phyloP scores from a whole-genome alignment of 139 green algal genomes.

The Coelastrella sp. region DNA sequence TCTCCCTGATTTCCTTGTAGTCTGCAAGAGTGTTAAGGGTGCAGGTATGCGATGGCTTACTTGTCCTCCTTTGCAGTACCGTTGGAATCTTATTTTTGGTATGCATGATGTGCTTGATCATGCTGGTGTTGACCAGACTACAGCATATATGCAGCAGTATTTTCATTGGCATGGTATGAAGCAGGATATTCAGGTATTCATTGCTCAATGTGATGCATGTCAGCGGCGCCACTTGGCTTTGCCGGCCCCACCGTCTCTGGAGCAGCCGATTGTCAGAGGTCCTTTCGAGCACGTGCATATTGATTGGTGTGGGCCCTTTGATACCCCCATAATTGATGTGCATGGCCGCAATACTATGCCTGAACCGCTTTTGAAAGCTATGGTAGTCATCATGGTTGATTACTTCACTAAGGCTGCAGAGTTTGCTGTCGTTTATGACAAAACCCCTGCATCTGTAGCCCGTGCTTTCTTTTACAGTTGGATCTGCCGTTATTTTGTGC shows the following conservation, averaged over 20 bases:
- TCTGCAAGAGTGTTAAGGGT: neutral
- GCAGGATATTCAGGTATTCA: neutral
- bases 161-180: conserved; percentile 24
- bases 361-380: neutral
- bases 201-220: neutral
- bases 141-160: conserved; percentile 20
- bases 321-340: neutral
- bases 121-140: conserved; percentile 38
- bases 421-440: conserved; percentile 2
- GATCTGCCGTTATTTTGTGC: conserved; percentile 11
- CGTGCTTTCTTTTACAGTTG: neutral
- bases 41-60: conserved; percentile 1
- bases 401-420: conserved; percentile 3
- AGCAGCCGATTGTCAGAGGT: neutral
- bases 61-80: conserved; percentile 6
- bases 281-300: conserved; percentile 32
- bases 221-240: neutral
- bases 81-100: neutral
- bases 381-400: neutral
- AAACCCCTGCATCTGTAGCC: neutral
- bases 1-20: neutral
- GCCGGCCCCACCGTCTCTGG: neutral
- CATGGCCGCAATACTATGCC: neutral
- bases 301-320: conserved; percentile 15
- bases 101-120: conserved; percentile 47